These are phyloP conservation scores for Mucor sp. DNA, from an alignment of 371 early-diverging fungal genomes.

Conservation along the genomic window DNA sequence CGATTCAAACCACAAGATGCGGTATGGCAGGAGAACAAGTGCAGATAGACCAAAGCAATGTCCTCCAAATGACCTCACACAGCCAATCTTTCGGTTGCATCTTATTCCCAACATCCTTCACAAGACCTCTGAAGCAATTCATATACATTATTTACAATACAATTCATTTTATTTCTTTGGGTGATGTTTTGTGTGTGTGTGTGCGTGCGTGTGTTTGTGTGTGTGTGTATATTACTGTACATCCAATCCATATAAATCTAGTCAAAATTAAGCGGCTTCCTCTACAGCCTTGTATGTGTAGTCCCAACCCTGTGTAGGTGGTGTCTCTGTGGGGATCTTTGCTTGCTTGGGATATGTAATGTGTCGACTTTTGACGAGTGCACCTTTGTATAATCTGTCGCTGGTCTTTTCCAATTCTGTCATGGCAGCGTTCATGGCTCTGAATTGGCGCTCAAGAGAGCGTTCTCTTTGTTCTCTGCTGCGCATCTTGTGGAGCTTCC, in stretches of 20 bases:
- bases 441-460: slow-evolving; percentile 70
- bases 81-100: too few relatives aligned
- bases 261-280: not conserved
- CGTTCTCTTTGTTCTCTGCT: slow-evolving; percentile 57
- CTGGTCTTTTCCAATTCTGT: slow-evolving; percentile 70
- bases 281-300: slow-evolving; percentile 49
- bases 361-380: slow-evolving; percentile 65
- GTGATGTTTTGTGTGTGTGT: not conserved
- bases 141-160: not conserved
- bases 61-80: too few relatives aligned
- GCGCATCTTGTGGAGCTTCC: slow-evolving; percentile 67
- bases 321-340: slow-evolving; percentile 77
- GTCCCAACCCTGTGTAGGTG: slow-evolving; percentile 71
- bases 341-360: slow-evolving; percentile 75
- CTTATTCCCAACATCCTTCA: too few relatives aligned
- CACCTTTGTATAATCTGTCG: slow-evolving; percentile 65
- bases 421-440: slow-evolving; percentile 72
- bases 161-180: not conserved
- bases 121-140: too few relatives aligned
- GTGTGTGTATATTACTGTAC: not conserved
- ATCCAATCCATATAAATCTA: not conserved
- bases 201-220: not conserved
- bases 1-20: too few relatives aligned
- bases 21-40: too few relatives aligned
- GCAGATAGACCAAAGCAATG: too few relatives aligned